Conservation (phyloP, 768 basidiomycete genomes). For the Tephrocybe rancida region DNA sequence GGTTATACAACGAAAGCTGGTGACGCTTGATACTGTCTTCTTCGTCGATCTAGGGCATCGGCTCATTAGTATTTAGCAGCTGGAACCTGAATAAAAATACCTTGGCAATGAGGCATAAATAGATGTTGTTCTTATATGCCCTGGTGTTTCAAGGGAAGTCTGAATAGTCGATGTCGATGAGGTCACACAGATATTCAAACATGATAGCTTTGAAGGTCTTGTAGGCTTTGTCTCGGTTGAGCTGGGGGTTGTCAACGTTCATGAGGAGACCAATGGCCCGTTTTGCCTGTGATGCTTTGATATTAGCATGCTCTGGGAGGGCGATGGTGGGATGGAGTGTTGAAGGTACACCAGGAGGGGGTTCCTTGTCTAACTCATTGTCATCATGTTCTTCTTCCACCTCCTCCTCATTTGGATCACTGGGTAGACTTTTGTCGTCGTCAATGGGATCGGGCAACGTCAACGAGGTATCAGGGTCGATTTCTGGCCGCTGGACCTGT, state of each 20-base stretch:
- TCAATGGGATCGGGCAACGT: too few species aligned
- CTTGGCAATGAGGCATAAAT: slow-evolving; percentile 9
- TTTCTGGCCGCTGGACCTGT: neutral
- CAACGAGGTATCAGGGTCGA: too few species aligned
- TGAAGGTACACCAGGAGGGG: slow-evolving; percentile 1
- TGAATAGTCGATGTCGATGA: neutral
- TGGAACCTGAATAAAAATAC: slow-evolving; percentile 1
- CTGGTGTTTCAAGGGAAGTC: neutral
- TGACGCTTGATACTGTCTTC: neutral
- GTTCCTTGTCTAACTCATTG: neutral
- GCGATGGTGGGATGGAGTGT: too few species aligned
- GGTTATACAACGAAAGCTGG: slow-evolving; percentile 6
- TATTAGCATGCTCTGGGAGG: neutral
- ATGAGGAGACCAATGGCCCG: too few species aligned
- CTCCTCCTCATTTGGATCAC: too few species aligned
- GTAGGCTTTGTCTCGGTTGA: slow-evolving; percentile 7
- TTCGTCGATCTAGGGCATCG: neutral
- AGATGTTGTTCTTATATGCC: slow-evolving; percentile 10
- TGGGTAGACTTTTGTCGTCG: too few species aligned
- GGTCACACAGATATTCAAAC: slow-evolving; percentile 8
- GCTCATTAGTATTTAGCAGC: neutral
- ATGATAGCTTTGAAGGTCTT: neutral
- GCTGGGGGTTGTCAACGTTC: too few species aligned
- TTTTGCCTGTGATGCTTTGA: too few species aligned
- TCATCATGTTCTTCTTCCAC: too few species aligned